Evolutionary conservation across 257 asterid species (phyloP).

Genomic region (Solanum arcanum): DNA sequence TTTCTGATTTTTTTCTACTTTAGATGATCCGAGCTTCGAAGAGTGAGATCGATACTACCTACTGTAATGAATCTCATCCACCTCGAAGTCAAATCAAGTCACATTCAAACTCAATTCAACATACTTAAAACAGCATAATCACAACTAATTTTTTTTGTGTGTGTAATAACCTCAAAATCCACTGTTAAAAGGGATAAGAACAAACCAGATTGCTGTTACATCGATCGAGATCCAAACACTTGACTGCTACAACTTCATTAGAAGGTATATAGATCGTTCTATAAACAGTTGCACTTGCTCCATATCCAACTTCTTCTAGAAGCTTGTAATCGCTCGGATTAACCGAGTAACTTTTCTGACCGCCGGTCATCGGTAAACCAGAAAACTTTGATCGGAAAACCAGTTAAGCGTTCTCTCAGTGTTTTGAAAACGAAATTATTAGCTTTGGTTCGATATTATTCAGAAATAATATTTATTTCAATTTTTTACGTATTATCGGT

Average conservation of each 20-base stretch:
- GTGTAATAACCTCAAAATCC: not conserved
- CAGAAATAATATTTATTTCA: not conserved
- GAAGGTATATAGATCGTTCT: constrained; percentile 76
- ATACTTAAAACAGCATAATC: not conserved
- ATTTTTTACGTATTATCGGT: not conserved
- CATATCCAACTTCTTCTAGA: constrained; percentile 86
- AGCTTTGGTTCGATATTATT: constrained; percentile 5
- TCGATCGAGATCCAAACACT: constrained; percentile 99
- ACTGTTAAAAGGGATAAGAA: not conserved
- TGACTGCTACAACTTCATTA: constrained; percentile 84
- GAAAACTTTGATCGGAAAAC: constrained; percentile 20
- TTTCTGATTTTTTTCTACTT: not conserved
- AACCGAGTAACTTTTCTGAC: constrained; percentile 43
- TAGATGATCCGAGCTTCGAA: not conserved
- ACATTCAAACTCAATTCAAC: not conserved
- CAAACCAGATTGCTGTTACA: constrained; percentile 94
- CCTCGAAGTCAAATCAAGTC: not conserved
- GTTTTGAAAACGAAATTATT: not conserved
- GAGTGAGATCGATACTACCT: not conserved
- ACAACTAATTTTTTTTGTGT: not conserved
- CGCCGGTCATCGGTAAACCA: not conserved
- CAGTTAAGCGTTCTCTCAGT: not conserved
- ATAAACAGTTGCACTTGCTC: constrained; percentile 91
- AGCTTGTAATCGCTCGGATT: constrained; percentile 71
- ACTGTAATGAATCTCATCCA: not conserved